Base-by-base conservation (phyloP, 805 yeast genomes). In the Dipodascus geniculatus region DNA sequence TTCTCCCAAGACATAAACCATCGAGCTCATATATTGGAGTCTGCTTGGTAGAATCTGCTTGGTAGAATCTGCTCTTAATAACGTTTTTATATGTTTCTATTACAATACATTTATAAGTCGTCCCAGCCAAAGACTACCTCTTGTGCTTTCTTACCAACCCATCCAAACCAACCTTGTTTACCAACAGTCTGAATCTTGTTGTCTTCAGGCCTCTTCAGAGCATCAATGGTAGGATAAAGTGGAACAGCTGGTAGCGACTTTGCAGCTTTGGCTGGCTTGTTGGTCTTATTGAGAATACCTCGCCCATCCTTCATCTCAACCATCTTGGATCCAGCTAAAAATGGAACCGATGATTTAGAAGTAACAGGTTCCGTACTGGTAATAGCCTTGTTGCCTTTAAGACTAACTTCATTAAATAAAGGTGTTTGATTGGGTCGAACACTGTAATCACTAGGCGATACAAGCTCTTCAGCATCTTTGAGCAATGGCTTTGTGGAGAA, bases 121-220 rank as follows among this genome's bases (percentile, higher is more conserved):
- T 77, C 80, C 80, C 81, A 78, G 1, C 82, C 82, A 61, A 79
- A 78, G 38, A 78, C 62, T 67, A 78, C 66, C 60, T 77, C 77
- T 56, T 72, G 74, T 2, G 77, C 71, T 35, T 59, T 54, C 50
- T 59, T 57, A 6, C 65, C 55, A 3, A 66, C 57, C 65, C 69
- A 63, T 20, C 63, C 60, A 22, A 59, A 58, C 72, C 71, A 69
- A 23, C 67, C 60, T 31, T 54, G 58, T 33, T 48, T 53, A 3
- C 53, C 33, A 24, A 44, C 50, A 28, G 33, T 52, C 23, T 56
- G 52, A 17, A 44, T 14, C 8, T 35, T 50, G 31, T 50, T 44
- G 17, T 54, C 48, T 23, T 49, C 48, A 20, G 53, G 22, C 35
- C 53, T 58, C 38, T 53, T 51, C 54, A 55, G 42, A 4, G 59